These are phyloP conservation scores for Stephanodiscus minutulus DNA, from an alignment of 108 stramenopile genomes.

Conservation along the genomic window DNA sequence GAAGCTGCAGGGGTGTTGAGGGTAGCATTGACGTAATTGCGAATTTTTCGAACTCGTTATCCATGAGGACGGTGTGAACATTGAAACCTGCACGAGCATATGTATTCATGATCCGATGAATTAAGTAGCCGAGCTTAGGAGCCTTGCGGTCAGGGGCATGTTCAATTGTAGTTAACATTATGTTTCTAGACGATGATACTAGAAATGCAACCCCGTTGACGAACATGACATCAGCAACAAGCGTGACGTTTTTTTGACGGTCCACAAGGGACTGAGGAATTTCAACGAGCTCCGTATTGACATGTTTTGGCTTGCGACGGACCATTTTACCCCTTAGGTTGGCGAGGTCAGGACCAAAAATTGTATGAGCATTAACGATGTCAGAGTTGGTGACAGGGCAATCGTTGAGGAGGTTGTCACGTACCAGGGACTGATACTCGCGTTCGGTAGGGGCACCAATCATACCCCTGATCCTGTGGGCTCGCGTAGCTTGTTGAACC, in stretches of 20 bases:
- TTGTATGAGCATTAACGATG: not conserved
- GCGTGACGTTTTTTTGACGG: slow-evolving; percentile 28
- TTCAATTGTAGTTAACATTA: not conserved
- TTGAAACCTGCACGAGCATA: slow-evolving; percentile 19
- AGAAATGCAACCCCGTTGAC: slow-evolving; percentile 2
- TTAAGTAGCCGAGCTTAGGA: not conserved
- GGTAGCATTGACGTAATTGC: not conserved
- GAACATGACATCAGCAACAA: slow-evolving; percentile 46
- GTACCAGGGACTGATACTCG: slow-evolving; percentile 4
- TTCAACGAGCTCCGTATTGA: slow-evolving; percentile 1
- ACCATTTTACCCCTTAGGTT: slow-evolving; percentile 36
- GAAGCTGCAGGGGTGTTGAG: slow-evolving; percentile 10
- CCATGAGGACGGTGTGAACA: not conserved
- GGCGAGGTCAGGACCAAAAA: no score
- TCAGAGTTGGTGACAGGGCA: slow-evolving; percentile 40
- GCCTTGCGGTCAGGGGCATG: slow-evolving; percentile 2
- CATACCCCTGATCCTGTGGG: not conserved
- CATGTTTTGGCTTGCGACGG: not conserved
- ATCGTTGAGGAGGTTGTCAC: no score
- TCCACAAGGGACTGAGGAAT: slow-evolving; percentile 28
- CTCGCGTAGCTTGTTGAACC: slow-evolving; percentile 3
- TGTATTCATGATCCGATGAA: slow-evolving; percentile 24
- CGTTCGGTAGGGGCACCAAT: slow-evolving; percentile 7
- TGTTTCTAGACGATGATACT: not conserved
- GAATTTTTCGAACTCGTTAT: slow-evolving; percentile 26